phyloP scores from a whole-genome alignment of 352 stramenopile species.

The Globisporangium okanoganense region DNA sequence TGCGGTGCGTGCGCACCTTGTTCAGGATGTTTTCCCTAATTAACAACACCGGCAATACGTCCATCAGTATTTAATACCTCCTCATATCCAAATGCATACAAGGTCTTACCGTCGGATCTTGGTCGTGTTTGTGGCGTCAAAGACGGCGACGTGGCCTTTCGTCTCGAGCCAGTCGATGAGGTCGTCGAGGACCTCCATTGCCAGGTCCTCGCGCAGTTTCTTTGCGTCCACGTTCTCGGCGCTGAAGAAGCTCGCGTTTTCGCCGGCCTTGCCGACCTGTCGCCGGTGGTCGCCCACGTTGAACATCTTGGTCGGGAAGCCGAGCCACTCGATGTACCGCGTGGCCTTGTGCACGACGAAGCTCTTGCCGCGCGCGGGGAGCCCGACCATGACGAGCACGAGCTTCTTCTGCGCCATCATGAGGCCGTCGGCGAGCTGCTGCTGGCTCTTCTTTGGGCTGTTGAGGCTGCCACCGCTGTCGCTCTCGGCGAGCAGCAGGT shows the following conservation, averaged over 20 bases:
- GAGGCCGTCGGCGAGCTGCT: constrained; percentile 41
- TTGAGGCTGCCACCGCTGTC: constrained; percentile 21
- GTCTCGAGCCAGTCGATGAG: constrained; percentile 91
- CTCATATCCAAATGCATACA: constrained; percentile 10
- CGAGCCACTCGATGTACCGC: constrained; percentile 92
- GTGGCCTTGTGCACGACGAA: constrained; percentile 94
- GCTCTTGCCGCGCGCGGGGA: constrained; percentile 94
- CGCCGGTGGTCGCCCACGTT: constrained; percentile 94
- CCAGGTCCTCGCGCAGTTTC: constrained; percentile 85
- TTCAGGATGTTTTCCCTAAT: constrained; percentile 54
- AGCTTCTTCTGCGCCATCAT: constrained; percentile 84
- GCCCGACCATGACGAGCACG: constrained; percentile 92
- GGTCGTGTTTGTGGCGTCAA: constrained; percentile 96
- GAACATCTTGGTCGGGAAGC: constrained; percentile 90
- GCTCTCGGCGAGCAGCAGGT: constrained; percentile 32
- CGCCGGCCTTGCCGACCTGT: constrained; percentile 58
- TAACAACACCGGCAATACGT: neutral
- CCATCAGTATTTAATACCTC: neutral
- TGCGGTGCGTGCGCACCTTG: constrained; percentile 54
- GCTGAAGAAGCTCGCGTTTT: constrained; percentile 91
- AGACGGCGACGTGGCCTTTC: constrained; percentile 90
- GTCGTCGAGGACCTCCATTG: constrained; percentile 81
- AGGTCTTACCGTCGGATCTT: constrained; percentile 41
- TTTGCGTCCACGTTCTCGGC: constrained; percentile 82
- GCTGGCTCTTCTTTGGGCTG: constrained; percentile 14